These are phyloP conservation scores for Hypoxylon sp. DNA, from an alignment of 2,329 filamentous ascomycete genomes.

Conservation along the genomic window DNA sequence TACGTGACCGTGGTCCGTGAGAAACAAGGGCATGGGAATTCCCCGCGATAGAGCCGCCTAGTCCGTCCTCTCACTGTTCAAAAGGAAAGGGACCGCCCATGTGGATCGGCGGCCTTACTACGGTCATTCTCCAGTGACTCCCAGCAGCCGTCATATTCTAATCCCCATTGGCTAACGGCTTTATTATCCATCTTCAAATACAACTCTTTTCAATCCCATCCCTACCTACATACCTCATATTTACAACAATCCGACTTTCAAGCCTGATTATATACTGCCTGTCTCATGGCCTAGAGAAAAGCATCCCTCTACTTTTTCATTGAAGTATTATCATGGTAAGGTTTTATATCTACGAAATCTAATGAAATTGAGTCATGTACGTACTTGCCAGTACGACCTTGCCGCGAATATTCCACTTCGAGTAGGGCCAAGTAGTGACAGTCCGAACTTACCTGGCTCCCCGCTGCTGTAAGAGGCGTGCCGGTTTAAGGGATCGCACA, in stretches of 20 bases:
- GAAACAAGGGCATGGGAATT: slow-evolving; percentile 46
- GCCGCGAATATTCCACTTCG: slow-evolving; percentile 14
- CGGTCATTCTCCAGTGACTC: slow-evolving; percentile 47
- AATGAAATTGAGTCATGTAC: slow-evolving; percentile 25
- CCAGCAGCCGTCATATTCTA: slow-evolving; percentile 31
- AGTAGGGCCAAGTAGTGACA: slow-evolving; percentile 28
- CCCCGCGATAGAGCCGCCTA: slow-evolving; percentile 52
- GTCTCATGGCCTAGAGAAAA: slow-evolving; percentile 15
- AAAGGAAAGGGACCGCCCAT: slow-evolving; percentile 44
- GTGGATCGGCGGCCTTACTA: slow-evolving; percentile 51
- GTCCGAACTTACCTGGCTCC: slow-evolving; percentile 20
- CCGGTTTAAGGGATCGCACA: slow-evolving; percentile 21
- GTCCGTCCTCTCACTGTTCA: slow-evolving; percentile 29
- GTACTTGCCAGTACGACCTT: slow-evolving; percentile 25
- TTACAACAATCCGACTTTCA: slow-evolving; percentile 16
- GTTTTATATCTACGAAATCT: slow-evolving; percentile 7
- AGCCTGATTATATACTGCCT: slow-evolving; percentile 11
- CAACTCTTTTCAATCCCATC: slow-evolving; percentile 21
- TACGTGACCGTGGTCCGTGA: slow-evolving; percentile 34
- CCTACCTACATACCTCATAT: slow-evolving; percentile 11
- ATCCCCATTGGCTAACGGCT: slow-evolving; percentile 33
- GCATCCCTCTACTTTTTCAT: slow-evolving; percentile 1
- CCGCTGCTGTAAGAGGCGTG: slow-evolving; percentile 16
- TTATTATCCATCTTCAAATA: slow-evolving; percentile 31
- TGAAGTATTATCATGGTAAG: slow-evolving; percentile 6